Percentiles rank a stretch among this genome's conserved stretches.
phyloP scores from a whole-genome alignment of 2,329 filamentous ascomycete genomes.

The Hyphodiscus sp. region DNA sequence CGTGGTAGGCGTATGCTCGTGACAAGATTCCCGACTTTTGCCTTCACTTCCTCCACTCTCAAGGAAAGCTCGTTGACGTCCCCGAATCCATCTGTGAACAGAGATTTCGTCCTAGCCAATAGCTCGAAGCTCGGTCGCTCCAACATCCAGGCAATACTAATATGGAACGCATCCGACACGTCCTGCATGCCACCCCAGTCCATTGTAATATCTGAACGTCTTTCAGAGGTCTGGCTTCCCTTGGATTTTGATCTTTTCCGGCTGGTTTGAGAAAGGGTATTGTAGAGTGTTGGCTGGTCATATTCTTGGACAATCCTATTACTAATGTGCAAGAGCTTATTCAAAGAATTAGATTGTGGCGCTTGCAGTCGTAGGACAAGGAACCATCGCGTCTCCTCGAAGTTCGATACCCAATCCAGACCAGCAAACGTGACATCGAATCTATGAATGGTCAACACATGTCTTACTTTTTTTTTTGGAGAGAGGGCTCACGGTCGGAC shows the following conservation, averaged over 20 bases:
- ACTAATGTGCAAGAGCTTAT: constrained; percentile 56
- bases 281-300: constrained; percentile 67
- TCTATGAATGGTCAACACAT: constrained; percentile 14
- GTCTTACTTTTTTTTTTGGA: background rate
- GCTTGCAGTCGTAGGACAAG: constrained; percentile 61
- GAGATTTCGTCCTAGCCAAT: constrained; percentile 30
- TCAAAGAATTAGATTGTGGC: constrained; percentile 47
- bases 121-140: constrained; percentile 42
- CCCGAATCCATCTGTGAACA: constrained; percentile 8
- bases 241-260: background rate
- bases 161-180: constrained; percentile 62
- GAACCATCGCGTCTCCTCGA: constrained; percentile 69
- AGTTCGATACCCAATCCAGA: constrained; percentile 61
- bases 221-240: constrained; percentile 2
- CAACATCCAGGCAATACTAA: constrained; percentile 85
- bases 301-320: constrained; percentile 57
- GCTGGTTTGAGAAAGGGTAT: constrained; percentile 16
- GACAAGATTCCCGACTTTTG: constrained; percentile 68
- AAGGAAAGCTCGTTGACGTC: constrained; percentile 38
- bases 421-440: constrained; percentile 32
- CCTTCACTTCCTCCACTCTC: constrained; percentile 57
- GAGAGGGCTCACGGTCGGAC: constrained; percentile 35
- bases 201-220: constrained; percentile 8
- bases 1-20: constrained; percentile 39
- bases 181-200: constrained; percentile 30